Percentiles rank a stretch among this genome's conserved stretches.
phyloP scores from a whole-genome alignment of 2,329 filamentous ascomycete species.

The Cladosporium oxysporum region DNA sequence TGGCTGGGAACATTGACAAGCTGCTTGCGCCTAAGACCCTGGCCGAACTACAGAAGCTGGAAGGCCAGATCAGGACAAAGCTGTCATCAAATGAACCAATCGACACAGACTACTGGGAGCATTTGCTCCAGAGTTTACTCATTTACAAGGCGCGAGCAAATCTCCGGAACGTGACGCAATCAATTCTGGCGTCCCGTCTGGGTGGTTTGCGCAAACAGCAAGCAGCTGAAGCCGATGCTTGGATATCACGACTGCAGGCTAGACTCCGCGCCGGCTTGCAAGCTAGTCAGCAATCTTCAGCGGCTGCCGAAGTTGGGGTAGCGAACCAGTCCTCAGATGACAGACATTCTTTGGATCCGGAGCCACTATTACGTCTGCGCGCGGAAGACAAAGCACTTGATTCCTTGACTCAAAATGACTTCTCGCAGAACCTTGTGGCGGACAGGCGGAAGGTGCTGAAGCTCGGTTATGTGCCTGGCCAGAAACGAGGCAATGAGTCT shows the following conservation, averaged over 20 bases:
- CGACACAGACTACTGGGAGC: slow-evolving; percentile 97
- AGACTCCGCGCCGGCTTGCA: slow-evolving; percentile 39
- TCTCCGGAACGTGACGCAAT: slow-evolving; percentile 74
- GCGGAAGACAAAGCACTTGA: slow-evolving; percentile 64
- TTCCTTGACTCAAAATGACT: slow-evolving; percentile 59
- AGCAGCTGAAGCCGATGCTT: slow-evolving; percentile 63
- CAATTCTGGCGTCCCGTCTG: slow-evolving; percentile 70
- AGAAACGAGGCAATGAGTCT: slow-evolving; percentile 39
- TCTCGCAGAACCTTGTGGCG: slow-evolving; percentile 58
- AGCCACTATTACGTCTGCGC: slow-evolving; percentile 64
- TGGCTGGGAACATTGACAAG: slow-evolving; percentile 83
- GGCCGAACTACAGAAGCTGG: slow-evolving; percentile 81
- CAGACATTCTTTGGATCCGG: slow-evolving; percentile 57
- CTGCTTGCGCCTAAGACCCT: slow-evolving; percentile 82
- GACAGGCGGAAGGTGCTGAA: slow-evolving; percentile 64
- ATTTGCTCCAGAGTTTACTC: slow-evolving; percentile 78
- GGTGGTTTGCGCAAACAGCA: slow-evolving; percentile 67
- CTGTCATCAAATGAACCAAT: slow-evolving; percentile 86
- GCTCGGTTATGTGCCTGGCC: slow-evolving; percentile 67
- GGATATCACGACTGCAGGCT: slow-evolving; percentile 54
- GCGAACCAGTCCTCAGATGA: slow-evolving; percentile 17
- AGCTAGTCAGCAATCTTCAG: slow-evolving; percentile 28
- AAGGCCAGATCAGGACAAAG: slow-evolving; percentile 84
- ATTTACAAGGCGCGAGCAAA: slow-evolving; percentile 92
- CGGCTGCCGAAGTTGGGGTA: slow-evolving; percentile 8